Evolutionary conservation across 768 basidiomycete genomes (phyloP), one percentile per base, ranked within the genome.

Genomic region (Leccinum ochraceum): DNA sequence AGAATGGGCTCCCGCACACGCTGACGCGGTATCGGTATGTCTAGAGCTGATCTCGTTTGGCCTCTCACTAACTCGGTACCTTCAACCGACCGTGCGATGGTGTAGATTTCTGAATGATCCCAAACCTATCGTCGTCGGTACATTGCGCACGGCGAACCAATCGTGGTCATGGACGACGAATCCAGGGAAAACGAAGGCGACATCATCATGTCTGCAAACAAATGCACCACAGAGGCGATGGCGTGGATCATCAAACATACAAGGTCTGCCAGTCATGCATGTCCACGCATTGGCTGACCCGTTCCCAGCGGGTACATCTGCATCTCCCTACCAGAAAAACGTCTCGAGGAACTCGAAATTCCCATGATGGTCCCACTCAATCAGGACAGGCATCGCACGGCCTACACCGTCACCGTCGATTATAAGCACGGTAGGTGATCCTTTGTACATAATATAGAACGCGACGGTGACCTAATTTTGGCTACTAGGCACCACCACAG

Each of bases 151-250:
- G 95, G 95, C 2, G 92, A 96, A 70, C 95, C 98, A 65, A 81
- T 99, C 57, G 92, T 99, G 1, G 97, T 98, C 6, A 94, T 98
- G 90, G 97, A 99, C 73, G 96, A 98, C 75, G 92, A 97, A 76
- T 80, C 81, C 64, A 81, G 97, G 61, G 97, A 99, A 78, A 99
- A 99, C 72, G 97, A 99, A 72, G 96, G 97, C 2, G 97, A 99
- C 74, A 78, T 99, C 60, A 94, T 98, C 71, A 89, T 94, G 69
- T 86, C 96, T 14, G 97, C 86, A 3, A 81, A 81, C 26, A 83
- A 86, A 55, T 87, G 92, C 65, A 94, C 95, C 42, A 92, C 94
- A 1, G 92, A 98, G 75, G 92, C 95, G 71, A 98, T 99, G 97
- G 96, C 97, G 1, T 99, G 94, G 94, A 90, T 99, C 84, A 95